Evolutionary conservation across 148 eudicot species (phyloP).

Genomic region (Silene uniflora): DNA sequence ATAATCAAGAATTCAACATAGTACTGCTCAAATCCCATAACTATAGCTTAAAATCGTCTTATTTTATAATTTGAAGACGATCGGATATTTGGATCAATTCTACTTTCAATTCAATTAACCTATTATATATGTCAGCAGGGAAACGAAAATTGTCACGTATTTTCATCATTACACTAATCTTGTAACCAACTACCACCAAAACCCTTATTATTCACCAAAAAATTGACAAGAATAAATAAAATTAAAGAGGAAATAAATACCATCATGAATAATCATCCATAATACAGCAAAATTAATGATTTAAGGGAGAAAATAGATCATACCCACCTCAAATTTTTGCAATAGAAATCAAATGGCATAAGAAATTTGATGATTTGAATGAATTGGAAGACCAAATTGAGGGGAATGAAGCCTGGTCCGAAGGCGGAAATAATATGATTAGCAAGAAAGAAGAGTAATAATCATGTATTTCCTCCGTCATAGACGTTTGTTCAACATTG

Average conservation of each 20-base stretch:
- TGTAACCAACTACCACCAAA: constrained; percentile 17
- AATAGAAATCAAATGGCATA: not conserved
- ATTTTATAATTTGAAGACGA: too few species aligned
- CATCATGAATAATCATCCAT: not conserved
- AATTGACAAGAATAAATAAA: not conserved
- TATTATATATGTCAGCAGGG: too few species aligned
- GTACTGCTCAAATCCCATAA: too few species aligned
- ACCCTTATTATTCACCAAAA: constrained; percentile 3
- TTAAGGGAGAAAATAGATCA: constrained; percentile 6
- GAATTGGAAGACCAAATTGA: constrained; percentile 31
- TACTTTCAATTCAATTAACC: not conserved
- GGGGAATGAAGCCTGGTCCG: constrained; percentile 55
- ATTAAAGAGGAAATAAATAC: not conserved
- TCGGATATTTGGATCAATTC: constrained; percentile 7
- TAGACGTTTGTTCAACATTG: too few species aligned
- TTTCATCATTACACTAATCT: constrained; percentile 34
- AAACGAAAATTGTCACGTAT: too few species aligned
- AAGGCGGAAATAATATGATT: constrained; percentile 11
- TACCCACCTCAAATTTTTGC: constrained; percentile 17
- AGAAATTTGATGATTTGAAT: constrained; percentile 3
- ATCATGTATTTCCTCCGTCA: too few species aligned
- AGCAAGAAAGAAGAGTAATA: too few species aligned
- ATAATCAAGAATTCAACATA: not conserved
- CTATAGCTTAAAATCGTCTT: too few species aligned
- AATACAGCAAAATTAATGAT: not conserved